These are phyloP conservation scores for Histomonas meleagridis DNA, from an alignment of 208 protist genomes.

Conservation along the genomic window DNA sequence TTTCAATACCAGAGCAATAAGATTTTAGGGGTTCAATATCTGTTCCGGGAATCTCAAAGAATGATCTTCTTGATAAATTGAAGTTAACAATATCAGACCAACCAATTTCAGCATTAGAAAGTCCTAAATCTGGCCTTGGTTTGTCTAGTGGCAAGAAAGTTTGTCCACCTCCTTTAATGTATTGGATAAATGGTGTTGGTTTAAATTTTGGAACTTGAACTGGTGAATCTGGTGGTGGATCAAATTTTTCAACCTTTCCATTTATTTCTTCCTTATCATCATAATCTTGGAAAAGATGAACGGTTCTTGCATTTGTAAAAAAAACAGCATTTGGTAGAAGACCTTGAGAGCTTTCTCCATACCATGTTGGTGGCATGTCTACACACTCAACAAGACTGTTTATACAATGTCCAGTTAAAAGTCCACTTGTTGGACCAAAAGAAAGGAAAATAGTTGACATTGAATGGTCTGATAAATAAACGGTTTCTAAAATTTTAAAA, in stretches of 20 bases:
- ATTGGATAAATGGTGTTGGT: slow-evolving; percentile 10
- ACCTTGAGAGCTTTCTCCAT: not conserved
- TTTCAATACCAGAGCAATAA: not conserved
- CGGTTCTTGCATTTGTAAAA: not conserved
- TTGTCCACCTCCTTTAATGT: not conserved
- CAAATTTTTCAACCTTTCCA: not conserved
- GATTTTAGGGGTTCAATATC: not conserved
- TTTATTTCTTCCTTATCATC: not conserved
- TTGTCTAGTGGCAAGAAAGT: not conserved
- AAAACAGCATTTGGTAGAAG: slow-evolving; percentile 24
- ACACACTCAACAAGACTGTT: not conserved
- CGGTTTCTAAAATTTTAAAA: too few relatives aligned
- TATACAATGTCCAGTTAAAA: not conserved
- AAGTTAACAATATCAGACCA: slow-evolving; percentile 22
- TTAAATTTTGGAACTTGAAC: not conserved
- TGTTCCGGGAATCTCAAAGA: slow-evolving; percentile 17
- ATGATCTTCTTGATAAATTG: not conserved
- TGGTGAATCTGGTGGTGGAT: not conserved
- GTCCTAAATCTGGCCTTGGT: not conserved
- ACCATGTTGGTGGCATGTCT: slow-evolving; percentile 18
- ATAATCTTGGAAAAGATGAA: slow-evolving; percentile 9
- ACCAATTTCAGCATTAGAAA: not conserved
- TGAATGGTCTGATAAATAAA: too few relatives aligned
- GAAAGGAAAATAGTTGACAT: slow-evolving; percentile 7
- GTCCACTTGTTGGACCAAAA: not conserved